Conservation (phyloP, 2,329 filamentous ascomycete species). For the Botryotinia calthae region DNA sequence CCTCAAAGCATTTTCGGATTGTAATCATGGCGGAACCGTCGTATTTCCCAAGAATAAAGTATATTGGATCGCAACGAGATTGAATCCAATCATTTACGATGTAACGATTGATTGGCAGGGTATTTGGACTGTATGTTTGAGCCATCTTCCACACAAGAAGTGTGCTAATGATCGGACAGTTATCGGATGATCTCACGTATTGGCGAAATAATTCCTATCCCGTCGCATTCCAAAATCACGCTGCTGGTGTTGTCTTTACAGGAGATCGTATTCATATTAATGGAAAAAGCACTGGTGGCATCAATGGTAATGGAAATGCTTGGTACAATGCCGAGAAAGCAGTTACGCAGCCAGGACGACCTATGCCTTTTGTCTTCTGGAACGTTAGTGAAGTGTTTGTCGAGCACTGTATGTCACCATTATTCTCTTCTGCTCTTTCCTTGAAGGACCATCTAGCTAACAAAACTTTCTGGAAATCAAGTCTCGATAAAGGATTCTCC, state of each 20-base stretch:
- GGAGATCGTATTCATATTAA: slow-evolving; percentile 51
- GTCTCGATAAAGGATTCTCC: slow-evolving; percentile 50
- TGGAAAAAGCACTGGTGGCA: slow-evolving; percentile 51
- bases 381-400: slow-evolving; percentile 54
- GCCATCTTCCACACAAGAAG: not conserved
- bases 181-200: slow-evolving; percentile 51
- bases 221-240: slow-evolving; percentile 54
- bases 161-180: slow-evolving; percentile 32
- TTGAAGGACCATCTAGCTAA: not conserved
- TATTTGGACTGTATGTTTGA: slow-evolving; percentile 45
- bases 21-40: slow-evolving; percentile 48
- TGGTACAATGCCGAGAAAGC: slow-evolving; percentile 53
- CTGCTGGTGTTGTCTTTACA: slow-evolving; percentile 51
- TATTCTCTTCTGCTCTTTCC: not conserved
- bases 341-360: slow-evolving; percentile 48
- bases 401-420: slow-evolving; percentile 43
- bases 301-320: slow-evolving; percentile 52
- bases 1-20: slow-evolving; percentile 48
- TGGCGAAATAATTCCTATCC: slow-evolving; percentile 55
- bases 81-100: slow-evolving; percentile 51
- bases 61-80: slow-evolving; percentile 50
- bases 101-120: slow-evolving; percentile 53
- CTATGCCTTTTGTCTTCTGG: slow-evolving; percentile 59
- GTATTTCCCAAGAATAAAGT: slow-evolving; percentile 50
- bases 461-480: slow-evolving; percentile 5